Evolutionary conservation across 352 stramenopile genomes (phyloP).

Genomic region (Blastocystis sp.): DNA sequence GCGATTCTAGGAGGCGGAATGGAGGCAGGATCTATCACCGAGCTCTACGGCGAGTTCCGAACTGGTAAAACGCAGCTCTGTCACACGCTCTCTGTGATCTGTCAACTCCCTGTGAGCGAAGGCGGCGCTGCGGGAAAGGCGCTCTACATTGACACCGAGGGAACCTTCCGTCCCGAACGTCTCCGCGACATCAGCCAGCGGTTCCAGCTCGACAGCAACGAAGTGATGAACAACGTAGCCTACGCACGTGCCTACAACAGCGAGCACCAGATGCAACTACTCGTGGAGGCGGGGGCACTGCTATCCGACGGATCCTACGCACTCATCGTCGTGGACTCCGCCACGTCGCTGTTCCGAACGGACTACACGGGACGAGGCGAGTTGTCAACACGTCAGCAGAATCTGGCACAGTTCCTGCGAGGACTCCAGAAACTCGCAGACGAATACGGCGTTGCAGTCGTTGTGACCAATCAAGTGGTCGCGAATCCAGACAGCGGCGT

Average conservation of each 20-base stretch:
- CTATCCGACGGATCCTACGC: slow-evolving; percentile 64
- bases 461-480: slow-evolving; percentile 80
- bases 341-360: slow-evolving; percentile 90
- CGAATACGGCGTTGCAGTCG: slow-evolving; percentile 92
- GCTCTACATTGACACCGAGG: slow-evolving; percentile 94
- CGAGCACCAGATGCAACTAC: slow-evolving; percentile 85
- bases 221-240: slow-evolving; percentile 95
- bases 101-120: slow-evolving; percentile 86
- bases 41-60: slow-evolving; percentile 96
- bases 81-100: slow-evolving; percentile 96
- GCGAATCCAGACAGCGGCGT: slow-evolving; percentile 76
- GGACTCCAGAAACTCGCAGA: slow-evolving; percentile 88
- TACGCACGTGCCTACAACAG: slow-evolving; percentile 97
- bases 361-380: slow-evolving; percentile 95
- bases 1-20: slow-evolving; percentile 82
- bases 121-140: slow-evolving; percentile 84
- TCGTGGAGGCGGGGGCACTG: slow-evolving; percentile 28
- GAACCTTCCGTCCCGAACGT: slow-evolving; percentile 88
- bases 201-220: slow-evolving; percentile 85
- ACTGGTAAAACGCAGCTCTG: slow-evolving; percentile 98
- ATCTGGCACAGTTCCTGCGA: slow-evolving; percentile 81
- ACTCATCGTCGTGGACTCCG: slow-evolving; percentile 89
- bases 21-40: slow-evolving; percentile 92
- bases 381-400: slow-evolving; percentile 79
- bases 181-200: slow-evolving; percentile 89